Evolutionary conservation across 2,329 filamentous ascomycete species (phyloP).

Genomic region (Diaporthe sp.): DNA sequence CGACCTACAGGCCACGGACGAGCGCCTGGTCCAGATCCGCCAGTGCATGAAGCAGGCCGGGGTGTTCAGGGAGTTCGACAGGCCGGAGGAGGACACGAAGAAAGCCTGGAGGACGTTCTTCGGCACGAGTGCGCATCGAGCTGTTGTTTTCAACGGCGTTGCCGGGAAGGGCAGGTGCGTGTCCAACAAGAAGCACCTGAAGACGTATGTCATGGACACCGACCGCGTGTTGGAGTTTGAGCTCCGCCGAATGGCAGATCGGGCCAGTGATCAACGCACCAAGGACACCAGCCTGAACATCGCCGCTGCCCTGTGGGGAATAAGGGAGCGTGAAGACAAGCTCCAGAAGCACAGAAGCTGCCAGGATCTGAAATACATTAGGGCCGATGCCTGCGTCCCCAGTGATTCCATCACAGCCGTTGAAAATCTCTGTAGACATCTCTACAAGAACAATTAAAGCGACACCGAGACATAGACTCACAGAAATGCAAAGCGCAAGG

Average conservation of each 20-base stretch:
- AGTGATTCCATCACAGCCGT: not conserved
- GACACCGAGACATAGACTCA: too few relatives aligned
- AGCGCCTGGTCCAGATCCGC: not conserved
- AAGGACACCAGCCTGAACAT: not conserved
- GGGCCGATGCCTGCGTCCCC: not conserved
- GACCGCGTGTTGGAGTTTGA: not conserved
- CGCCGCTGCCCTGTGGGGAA: not conserved
- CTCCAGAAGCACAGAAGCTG: not conserved
- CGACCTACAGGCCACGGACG: not conserved
- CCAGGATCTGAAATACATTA: not conserved
- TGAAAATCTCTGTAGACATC: not conserved
- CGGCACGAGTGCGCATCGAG: not conserved
- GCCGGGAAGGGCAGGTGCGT: too few relatives aligned
- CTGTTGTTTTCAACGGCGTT: not conserved
- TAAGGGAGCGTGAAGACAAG: rapidly evolving
- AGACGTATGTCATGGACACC: not conserved
- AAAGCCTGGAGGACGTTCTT: not conserved
- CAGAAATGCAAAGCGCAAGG: too few relatives aligned
- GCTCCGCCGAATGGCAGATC: not conserved
- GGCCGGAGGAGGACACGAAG: not conserved
- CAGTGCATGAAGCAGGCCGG: not conserved
- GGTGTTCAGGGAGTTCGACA: conserved; percentile 7
- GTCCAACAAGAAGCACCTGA: not conserved
- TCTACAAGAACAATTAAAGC: not conserved
- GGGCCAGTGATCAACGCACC: not conserved